Base-by-base conservation (phyloP, 73 alveolate species). In the Uronychia setigera region DNA sequence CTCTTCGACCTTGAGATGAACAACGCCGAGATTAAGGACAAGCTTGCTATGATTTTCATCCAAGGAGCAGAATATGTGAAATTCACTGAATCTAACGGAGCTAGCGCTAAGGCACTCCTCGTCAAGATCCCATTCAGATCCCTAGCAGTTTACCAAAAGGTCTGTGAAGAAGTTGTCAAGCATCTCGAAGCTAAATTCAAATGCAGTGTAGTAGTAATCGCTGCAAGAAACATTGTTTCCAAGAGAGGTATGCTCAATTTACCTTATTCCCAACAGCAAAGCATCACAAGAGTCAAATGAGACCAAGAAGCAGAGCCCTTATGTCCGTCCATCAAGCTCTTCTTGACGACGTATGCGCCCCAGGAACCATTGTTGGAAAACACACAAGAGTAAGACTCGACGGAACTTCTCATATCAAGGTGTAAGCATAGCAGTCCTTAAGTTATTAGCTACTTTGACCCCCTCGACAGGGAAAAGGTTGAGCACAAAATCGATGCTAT, bases 401-500 rank as follows among this genome's bases (percentile, higher is more conserved):
- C 91, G 97, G 97, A 25, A 74, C 88, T 74, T 75, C 84, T 76
- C 86, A 94, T 87, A 59, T 78, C 34, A 81, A 88, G 83, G 81
- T 92, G 76, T 60, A 46, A 46, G 67, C 67, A n/a, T n/a, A 46
- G 67, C 67, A 46, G 67, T 19, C n/a, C n/a, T n/a, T 46, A 46
- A 46, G n/a, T n/a, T 19, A 19, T 19, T 19, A 46, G 67, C 67
- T 83, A 29, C 86, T 78, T 92, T 29, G 97, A 92, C 87, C 94
- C 94, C 27, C 91, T 88, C 81, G 96, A 89, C 93, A 93, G 87
- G 88, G 96, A 93, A 83, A 91, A 91, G 91, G 90, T 95, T 30
- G 97, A 95, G 91, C 89, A 92, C 94, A 95, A 92, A 89, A 93
- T 93, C 84, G 96, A 94, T 76, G 94, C 96, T 31, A 88, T 95